Conservation (phyloP, 2,329 filamentous ascomycete genomes). For the Penicillium sp. region DNA sequence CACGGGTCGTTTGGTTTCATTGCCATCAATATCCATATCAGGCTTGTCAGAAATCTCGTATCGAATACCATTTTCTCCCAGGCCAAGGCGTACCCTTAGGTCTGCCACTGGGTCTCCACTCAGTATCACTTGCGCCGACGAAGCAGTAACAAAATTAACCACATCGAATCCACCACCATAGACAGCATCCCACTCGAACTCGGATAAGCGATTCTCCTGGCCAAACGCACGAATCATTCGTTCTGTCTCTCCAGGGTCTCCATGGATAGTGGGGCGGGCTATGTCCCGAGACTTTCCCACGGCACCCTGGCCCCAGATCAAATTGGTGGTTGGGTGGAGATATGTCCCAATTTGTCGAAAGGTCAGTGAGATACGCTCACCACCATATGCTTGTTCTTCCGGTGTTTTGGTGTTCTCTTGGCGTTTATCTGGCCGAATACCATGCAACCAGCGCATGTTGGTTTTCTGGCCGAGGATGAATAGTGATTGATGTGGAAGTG, state of each 20-base stretch:
- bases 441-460: slow-evolving; percentile 86
- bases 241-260: slow-evolving; percentile 63
- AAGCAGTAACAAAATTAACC: slow-evolving; percentile 48
- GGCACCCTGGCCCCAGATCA: slow-evolving; percentile 93
- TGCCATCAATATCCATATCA: slow-evolving; percentile 13
- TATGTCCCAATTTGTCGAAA: slow-evolving; percentile 90
- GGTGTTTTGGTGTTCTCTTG: slow-evolving; percentile 64
- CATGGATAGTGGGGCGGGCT: slow-evolving; percentile 68
- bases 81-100: slow-evolving; percentile 38
- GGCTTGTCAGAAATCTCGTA: slow-evolving; percentile 21
- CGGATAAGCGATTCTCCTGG: slow-evolving; percentile 72
- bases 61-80: slow-evolving; percentile 42
- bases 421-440: slow-evolving; percentile 87
- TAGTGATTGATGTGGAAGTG: slow-evolving; percentile 84
- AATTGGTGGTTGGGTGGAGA: slow-evolving; percentile 61
- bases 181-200: slow-evolving; percentile 70
- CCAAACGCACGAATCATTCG: slow-evolving; percentile 77
- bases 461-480: slow-evolving; percentile 78
- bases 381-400: slow-evolving; percentile 70
- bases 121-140: slow-evolving; percentile 32
- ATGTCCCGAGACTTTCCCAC: slow-evolving; percentile 62
- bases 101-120: slow-evolving; percentile 37
- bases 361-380: slow-evolving; percentile 85
- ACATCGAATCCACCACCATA: slow-evolving; percentile 88
- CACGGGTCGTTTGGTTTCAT: slow-evolving; percentile 15